Evolutionary conservation across 352 stramenopile species (phyloP), one percentile per base, ranked within the genome.

Genomic region (Phytopythium chamaehyphon): DNA sequence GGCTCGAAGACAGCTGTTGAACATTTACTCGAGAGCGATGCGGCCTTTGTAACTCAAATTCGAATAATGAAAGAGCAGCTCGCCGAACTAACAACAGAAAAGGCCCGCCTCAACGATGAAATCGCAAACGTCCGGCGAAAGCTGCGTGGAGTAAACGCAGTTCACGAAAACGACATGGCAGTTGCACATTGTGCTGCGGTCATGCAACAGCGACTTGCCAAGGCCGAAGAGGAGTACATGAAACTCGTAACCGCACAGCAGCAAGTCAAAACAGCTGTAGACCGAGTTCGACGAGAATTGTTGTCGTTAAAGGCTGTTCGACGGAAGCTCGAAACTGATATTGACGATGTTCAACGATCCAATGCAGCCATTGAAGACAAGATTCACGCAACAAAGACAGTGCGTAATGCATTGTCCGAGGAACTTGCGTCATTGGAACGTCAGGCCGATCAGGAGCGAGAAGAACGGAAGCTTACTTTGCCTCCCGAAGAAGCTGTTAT

Each of bases 141-240:
- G 22, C 42, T 90, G 9, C 74, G 76, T 6, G 80, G 80, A 6
- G 75, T 90, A 21, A 83, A 90, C 23, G 80, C 80, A 18, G 80
- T 90, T 24, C 75, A 78, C 15, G 80, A 90, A 43, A 90, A 90
- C 43, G 80, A 90, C 51, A 63, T 84, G 2, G 80, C 80, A 1
- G 77, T 90, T 3, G 80, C 80, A 10, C 77, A 90, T 51, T 90
- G 77, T 43, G 74, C 69, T 10, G 73, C 80, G 6, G 81, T 90
- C 52, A 84, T 90, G 75, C 76, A 88, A 57, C 75, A 88, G 44
- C 77, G 80, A 0, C 55, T 90, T 23, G 69, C 71, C 9, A 90
- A 90, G 50, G 75, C 75, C 0, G 77, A 90, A 40, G 78, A 88
- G 49, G 80, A 90, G 48, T 88, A 71, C 54, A 90, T 90, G 80